Conservation (phyloP, 2,329 filamentous ascomycete species). For the Incumbomyces lentus region DNA sequence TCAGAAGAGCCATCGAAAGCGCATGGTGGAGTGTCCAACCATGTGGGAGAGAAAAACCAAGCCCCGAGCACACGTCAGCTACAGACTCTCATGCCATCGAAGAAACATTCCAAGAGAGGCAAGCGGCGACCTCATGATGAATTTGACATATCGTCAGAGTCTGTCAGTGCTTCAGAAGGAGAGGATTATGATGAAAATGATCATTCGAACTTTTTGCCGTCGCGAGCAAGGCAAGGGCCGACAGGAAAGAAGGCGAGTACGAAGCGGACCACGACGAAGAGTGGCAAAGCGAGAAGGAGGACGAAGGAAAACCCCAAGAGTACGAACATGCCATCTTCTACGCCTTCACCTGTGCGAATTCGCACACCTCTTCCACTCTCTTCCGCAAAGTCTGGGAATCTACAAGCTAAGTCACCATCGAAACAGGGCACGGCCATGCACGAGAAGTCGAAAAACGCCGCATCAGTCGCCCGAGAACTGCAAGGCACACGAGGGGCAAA, state of each 20-base stretch:
- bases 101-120: background rate
- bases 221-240: background rate
- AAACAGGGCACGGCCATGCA: constrained; percentile 12
- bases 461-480: background rate
- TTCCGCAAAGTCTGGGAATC: constrained; percentile 10
- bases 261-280: background rate
- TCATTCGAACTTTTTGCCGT: constrained; percentile 17
- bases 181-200: constrained; percentile 8
- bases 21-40: no score
- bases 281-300: constrained; percentile 9
- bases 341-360: constrained; percentile 12
- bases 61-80: constrained; percentile 3
- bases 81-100: constrained; percentile 7
- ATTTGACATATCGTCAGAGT: constrained; percentile 17
- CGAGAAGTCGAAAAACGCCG: background rate
- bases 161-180: constrained; percentile 5
- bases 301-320: constrained; percentile 16
- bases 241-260: background rate
- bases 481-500: background rate
- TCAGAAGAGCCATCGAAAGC: no score
- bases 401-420: constrained; percentile 20
- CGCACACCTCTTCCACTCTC: constrained; percentile 14
- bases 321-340: constrained; percentile 10
- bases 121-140: background rate
- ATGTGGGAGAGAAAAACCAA: constrained; percentile 5